Evolutionary conservation across 208 protist genomes (phyloP).

Genomic region (Trypanosoma melophagium): DNA sequence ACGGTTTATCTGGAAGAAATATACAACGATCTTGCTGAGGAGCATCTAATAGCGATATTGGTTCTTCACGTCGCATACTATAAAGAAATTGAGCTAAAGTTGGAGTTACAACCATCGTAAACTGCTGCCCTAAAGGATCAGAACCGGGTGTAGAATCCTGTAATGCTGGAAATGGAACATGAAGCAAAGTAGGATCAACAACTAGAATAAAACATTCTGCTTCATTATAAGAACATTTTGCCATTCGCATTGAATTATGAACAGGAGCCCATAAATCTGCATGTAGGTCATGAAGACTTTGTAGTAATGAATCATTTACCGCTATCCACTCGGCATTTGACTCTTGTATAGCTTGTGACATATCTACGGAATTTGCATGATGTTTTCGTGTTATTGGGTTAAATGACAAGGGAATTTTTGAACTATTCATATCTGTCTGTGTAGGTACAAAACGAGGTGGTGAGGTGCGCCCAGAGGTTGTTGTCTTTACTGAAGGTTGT

Average conservation of each 20-base stretch:
- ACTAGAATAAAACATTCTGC: constrained; percentile 74
- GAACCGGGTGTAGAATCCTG: constrained; percentile 14
- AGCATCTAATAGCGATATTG: constrained; percentile 12
- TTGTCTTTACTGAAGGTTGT: constrained; percentile 3
- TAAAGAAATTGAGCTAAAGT: constrained; percentile 62
- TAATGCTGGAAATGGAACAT: constrained; percentile 74
- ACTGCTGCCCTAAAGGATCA: constrained; percentile 50
- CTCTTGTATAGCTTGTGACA: neutral
- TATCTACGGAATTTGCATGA: neutral
- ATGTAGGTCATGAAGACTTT: constrained; percentile 60
- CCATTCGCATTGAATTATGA: constrained; percentile 36
- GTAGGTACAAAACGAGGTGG: neutral
- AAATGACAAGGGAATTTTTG: constrained; percentile 8
- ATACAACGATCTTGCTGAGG: constrained; percentile 19
- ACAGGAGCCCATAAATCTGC: constrained; percentile 81
- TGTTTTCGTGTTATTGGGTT: neutral
- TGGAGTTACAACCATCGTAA: constrained; percentile 69
- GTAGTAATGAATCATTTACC: constrained; percentile 31
- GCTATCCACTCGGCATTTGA: neutral
- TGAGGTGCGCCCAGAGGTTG: neutral
- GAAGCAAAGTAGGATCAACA: constrained; percentile 70
- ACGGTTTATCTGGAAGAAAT: constrained; percentile 26
- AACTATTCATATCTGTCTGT: neutral
- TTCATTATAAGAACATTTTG: constrained; percentile 33
- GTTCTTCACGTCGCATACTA: constrained; percentile 29